Conservation (phyloP, 148 eudicot genomes). For the Polygonum maritimum region DNA sequence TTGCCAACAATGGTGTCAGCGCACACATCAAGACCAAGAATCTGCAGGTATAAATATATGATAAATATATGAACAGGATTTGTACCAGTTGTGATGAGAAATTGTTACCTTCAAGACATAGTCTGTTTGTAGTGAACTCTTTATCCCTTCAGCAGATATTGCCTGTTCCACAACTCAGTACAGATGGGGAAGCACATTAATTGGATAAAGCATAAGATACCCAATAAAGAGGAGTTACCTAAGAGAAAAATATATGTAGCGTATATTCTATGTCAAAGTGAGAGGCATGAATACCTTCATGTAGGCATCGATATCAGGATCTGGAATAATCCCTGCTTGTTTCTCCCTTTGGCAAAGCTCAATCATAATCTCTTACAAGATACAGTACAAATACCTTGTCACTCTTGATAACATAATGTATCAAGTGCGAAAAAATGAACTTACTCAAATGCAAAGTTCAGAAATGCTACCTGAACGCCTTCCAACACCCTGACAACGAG, state of each 20-base stretch:
- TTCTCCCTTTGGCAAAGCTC: conserved; percentile 74
- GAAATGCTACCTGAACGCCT: conserved; percentile 49
- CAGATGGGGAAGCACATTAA: background rate
- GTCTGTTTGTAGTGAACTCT: conserved; percentile 61
- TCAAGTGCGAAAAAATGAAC: background rate
- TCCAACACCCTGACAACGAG: conserved; percentile 73
- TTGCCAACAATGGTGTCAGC: conserved; percentile 67
- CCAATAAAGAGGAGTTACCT: background rate
- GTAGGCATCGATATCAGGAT: conserved; percentile 63
- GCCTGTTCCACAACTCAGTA: conserved; percentile 36
- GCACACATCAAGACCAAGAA: conserved; percentile 77
- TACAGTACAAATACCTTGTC: background rate
- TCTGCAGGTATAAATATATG: conserved; percentile 26
- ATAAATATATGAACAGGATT: background rate
- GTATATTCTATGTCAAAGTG: background rate
- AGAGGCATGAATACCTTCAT: conserved; percentile 52
- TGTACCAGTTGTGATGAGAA: background rate
- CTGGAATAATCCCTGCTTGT: conserved; percentile 64
- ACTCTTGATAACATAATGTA: background rate
- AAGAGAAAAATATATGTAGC: background rate
- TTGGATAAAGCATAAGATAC: background rate
- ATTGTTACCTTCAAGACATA: conserved; percentile 64
- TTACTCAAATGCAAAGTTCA: background rate
- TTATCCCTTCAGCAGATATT: conserved; percentile 57
- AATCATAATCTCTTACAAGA: conserved; percentile 35